Conservation (phyloP, 257 asterid genomes). For the Forsythia suspensa region DNA sequence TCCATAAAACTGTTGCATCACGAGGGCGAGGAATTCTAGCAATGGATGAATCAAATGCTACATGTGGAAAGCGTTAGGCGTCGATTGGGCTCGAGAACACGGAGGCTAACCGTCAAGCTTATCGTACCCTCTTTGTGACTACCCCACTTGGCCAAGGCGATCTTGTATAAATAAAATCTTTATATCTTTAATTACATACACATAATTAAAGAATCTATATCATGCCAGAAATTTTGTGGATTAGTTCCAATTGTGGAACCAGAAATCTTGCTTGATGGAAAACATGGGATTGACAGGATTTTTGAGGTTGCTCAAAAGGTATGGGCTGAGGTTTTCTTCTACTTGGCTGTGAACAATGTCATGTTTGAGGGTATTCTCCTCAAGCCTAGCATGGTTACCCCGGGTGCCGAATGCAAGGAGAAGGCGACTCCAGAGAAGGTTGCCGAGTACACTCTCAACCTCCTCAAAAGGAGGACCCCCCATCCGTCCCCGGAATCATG, state of each 20-base stretch:
- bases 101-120: conserved; percentile 52
- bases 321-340: conserved; percentile 25
- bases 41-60: conserved; percentile 47
- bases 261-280: conserved; percentile 59
- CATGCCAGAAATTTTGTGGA: too few species aligned
- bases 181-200: too few species aligned
- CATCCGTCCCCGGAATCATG: conserved; percentile 59
- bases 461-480: conserved; percentile 29
- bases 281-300: conserved; percentile 63
- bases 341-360: conserved; percentile 52
- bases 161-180: too few species aligned
- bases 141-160: conserved; percentile 24
- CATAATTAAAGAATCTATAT: too few species aligned
- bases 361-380: conserved; percentile 59
- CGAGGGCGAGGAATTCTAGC: conserved; percentile 31
- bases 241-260: conserved; percentile 70
- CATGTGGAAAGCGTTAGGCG: conserved; percentile 59
- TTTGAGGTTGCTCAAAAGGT: conserved; percentile 44
- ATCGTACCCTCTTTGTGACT: conserved; percentile 21
- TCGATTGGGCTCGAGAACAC: conserved; percentile 64
- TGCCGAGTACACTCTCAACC: conserved; percentile 46
- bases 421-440: conserved; percentile 30
- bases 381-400: conserved; percentile 70
- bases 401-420: conserved; percentile 49
- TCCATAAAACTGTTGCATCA: conserved; percentile 30